Conservation (phyloP, 306 rosid genomes). For the Fragaria nilgerrensis region DNA sequence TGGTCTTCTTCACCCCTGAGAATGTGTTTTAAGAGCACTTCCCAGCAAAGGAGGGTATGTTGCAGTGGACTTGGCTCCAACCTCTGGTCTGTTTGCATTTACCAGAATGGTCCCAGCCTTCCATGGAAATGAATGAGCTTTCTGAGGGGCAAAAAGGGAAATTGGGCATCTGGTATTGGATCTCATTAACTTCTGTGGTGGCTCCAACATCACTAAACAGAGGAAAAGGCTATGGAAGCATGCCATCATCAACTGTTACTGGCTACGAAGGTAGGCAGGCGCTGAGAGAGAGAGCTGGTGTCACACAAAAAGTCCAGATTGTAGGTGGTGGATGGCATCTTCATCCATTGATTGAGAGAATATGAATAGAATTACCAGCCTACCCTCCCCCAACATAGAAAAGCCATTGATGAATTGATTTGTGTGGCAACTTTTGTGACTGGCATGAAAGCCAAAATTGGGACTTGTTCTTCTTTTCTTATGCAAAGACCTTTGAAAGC, state of each 20-base stretch:
- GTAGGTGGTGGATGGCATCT: slow-evolving; percentile 52
- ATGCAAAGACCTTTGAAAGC: slow-evolving; percentile 40
- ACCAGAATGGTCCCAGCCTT: neutral
- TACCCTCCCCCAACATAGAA: slow-evolving; percentile 6
- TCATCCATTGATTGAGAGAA: slow-evolving; percentile 19
- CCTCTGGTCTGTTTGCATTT: neutral
- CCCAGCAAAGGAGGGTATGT: neutral
- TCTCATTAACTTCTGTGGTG: neutral
- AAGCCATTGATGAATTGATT: neutral
- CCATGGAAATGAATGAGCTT: neutral
- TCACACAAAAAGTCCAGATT: slow-evolving; percentile 45
- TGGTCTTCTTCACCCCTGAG: neutral
- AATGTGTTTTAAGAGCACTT: neutral
- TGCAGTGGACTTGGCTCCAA: neutral
- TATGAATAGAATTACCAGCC: neutral
- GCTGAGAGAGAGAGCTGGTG: slow-evolving; percentile 8
- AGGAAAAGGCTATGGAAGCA: slow-evolving; percentile 22
- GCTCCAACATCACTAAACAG: neutral
- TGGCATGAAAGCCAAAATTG: slow-evolving; percentile 32
- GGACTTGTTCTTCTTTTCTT: slow-evolving; percentile 26
- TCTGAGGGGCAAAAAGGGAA: slow-evolving; percentile 2
- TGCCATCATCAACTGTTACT: slow-evolving; percentile 31
- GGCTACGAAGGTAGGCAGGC: slow-evolving; percentile 41
- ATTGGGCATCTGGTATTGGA: neutral
- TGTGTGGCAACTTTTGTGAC: neutral